A percentile compares a stretch with the other conserved stretches of the same genome.
phyloP scores from a whole-genome alignment of 2,329 filamentous ascomycete genomes.

The Aspergillus neoniger region DNA sequence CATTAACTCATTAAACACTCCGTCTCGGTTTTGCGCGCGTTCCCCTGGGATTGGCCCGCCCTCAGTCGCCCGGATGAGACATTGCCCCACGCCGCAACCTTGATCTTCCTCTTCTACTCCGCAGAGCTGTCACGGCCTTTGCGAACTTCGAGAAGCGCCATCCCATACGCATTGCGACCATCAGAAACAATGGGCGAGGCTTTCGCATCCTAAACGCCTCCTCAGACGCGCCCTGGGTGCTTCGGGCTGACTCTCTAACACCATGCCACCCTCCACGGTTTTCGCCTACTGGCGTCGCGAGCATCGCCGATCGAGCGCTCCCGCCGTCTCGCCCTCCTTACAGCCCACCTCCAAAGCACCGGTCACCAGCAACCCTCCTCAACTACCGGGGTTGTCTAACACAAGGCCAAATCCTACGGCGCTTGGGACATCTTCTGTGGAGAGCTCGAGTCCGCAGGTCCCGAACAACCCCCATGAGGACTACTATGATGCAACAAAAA shows the following conservation, averaged over 20 bases:
- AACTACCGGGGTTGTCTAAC: constrained; percentile 36
- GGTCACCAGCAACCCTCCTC: constrained; percentile 31
- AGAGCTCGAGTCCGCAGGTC: constrained; percentile 20
- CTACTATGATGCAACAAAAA: constrained; percentile 26
- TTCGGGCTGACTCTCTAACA: constrained; percentile 13
- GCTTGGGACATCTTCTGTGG: constrained; percentile 28
- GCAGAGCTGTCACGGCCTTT: background rate
- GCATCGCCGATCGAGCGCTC: constrained; percentile 38
- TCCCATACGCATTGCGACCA: background rate
- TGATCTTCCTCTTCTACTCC: constrained; percentile 4
- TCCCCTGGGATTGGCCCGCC: constrained; percentile 4
- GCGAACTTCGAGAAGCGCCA: no score
- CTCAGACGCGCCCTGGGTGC: constrained; percentile 21
- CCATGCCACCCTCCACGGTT: constrained; percentile 41
- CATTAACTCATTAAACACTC: constrained; percentile 1
- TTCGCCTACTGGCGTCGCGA: constrained; percentile 46
- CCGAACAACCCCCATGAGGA: constrained; percentile 27
- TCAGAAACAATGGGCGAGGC: constrained; percentile 14
- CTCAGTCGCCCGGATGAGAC: constrained; percentile 10
- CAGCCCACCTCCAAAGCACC: constrained; percentile 25
- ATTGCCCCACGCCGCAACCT: constrained; percentile 13
- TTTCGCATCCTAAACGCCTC: constrained; percentile 20
- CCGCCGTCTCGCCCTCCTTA: constrained; percentile 29
- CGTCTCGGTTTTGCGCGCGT: background rate
- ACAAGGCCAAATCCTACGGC: constrained; percentile 31